Conservation (phyloP, 371 early-diverging fungal species). For the Funneliformis caledonium region DNA sequence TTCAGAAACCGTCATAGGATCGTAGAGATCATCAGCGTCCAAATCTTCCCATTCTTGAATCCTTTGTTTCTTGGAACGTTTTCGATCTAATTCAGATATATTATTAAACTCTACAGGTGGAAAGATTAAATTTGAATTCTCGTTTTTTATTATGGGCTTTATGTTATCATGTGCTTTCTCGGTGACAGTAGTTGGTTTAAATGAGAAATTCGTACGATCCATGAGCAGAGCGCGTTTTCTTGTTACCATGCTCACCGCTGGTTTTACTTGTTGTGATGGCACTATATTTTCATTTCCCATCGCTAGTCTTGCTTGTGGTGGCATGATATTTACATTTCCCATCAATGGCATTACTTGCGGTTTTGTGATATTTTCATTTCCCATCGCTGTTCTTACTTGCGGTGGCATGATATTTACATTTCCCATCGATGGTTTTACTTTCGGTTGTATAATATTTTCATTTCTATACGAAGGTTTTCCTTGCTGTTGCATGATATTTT, state of each 20-base stretch:
- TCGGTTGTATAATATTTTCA: too few species aligned
- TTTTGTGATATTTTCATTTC: too few species aligned
- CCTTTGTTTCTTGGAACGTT: conserved; percentile 11
- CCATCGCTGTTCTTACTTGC: too few species aligned
- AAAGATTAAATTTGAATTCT: background rate
- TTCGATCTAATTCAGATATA: conserved; percentile 4
- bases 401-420: background rate
- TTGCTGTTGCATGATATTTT: background rate
- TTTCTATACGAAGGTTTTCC: background rate
- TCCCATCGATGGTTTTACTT: background rate
- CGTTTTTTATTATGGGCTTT: background rate
- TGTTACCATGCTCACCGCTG: background rate
- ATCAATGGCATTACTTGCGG: too few species aligned
- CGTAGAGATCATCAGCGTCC: conserved; percentile 66
- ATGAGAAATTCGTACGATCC: background rate
- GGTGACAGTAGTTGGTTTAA: too few species aligned
- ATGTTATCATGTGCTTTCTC: background rate
- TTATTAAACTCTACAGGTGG: background rate
- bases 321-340: too few species aligned
- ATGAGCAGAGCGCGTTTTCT: background rate
- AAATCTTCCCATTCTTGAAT: conserved; percentile 57
- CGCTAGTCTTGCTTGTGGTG: background rate
- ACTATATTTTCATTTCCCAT: background rate
- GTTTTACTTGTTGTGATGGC: background rate
- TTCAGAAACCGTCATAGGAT: conserved; percentile 92